Evolutionary conservation across 2,329 filamentous ascomycete species (phyloP), one percentile per base, ranked within the genome.

Genomic region (Cercospora brassicicola): DNA sequence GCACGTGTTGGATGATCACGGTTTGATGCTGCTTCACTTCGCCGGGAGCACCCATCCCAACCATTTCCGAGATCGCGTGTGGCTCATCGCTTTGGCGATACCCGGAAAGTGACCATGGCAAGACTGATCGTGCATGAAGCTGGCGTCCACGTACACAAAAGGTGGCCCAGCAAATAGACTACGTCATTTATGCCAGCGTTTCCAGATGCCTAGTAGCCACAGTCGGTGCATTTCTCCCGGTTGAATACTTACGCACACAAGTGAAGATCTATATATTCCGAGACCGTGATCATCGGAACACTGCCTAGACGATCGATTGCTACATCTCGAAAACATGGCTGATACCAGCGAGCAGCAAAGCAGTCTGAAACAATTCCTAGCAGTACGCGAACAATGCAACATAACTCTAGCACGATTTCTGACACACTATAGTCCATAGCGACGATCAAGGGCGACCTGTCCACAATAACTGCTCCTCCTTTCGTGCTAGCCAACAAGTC

Each of bases 391-490:
- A n/a, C n/a, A n/a, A n/a, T n/a, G n/a, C n/a, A n/a, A n/a, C n/a
- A n/a, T n/a, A n/a, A n/a, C n/a, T n/a, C n/a, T n/a, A n/a, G n/a
- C n/a, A n/a, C n/a, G n/a, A n/a, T n/a, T n/a, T n/a, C n/a, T n/a
- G n/a, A n/a, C n/a, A n/a, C n/a, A n/a, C n/a, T n/a, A n/a, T 18
- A 78, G 76, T 82, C 80, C 0, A 82, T 83, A 57, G 78, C 81
- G 31, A 82, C 81, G 1, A 81, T 83, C 64, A 80, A 79, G 73
- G 82, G 82, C 39, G 82, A 83, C 66, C 76, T 83, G 6, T 79
- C 76, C 53, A 83, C 82, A 63, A 83, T 83, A 64, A 83, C 82
- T 8, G 82, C 82, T 0, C 82, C 82, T 2, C 81, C 82, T 3
- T 83, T 83, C 66, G 77, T 84, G 6, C 75, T 84, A 0, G 80